These are phyloP conservation scores for Penicillium chermesinum DNA, from an alignment of 495 filamentous ascomycete genomes.

Conservation along the genomic window DNA sequence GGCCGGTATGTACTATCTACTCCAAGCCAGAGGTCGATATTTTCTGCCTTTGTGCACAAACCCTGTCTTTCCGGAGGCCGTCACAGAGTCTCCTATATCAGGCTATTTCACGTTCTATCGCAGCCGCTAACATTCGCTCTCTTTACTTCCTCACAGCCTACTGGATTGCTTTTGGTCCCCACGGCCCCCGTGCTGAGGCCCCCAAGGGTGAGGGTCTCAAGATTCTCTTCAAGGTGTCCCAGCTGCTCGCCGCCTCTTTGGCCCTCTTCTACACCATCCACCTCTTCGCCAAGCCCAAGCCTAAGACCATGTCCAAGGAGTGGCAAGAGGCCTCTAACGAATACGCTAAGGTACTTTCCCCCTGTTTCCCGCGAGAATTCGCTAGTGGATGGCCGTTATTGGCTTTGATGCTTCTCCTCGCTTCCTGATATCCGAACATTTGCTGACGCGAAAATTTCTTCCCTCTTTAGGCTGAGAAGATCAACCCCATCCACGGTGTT, in stretches of 20 bases:
- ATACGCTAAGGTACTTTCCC: conserved; percentile 71
- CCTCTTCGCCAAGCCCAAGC: conserved; percentile 58
- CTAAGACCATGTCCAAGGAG: conserved; percentile 89
- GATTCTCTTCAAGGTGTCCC: conserved; percentile 62
- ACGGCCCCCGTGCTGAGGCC: conserved; percentile 77
- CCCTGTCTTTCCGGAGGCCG: conserved; percentile 19
- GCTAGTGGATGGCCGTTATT: background rate
- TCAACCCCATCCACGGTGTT: conserved; percentile 83
- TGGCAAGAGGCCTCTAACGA: conserved; percentile 91
- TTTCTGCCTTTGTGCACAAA: conserved; percentile 3
- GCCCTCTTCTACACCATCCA: conserved; percentile 62
- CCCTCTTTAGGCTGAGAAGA: conserved; percentile 63
- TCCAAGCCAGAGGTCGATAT: background rate
- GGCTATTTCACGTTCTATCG: conserved; percentile 1
- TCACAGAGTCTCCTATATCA: conserved; percentile 1
- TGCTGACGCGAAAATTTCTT: conserved; percentile 15
- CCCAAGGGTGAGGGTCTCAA: conserved; percentile 78
- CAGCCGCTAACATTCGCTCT: conserved; percentile 20
- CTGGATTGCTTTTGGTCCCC: conserved; percentile 96
- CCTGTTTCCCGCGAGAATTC: background rate
- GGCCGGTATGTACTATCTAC: conserved; percentile 70
- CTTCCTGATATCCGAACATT: background rate
- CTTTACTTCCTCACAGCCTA: conserved; percentile 71
- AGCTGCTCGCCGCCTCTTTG: conserved; percentile 57
- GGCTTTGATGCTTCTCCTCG: background rate